Evolutionary conservation across 345 rosid species (phyloP).

Genomic region (Arabis hirsuta): DNA sequence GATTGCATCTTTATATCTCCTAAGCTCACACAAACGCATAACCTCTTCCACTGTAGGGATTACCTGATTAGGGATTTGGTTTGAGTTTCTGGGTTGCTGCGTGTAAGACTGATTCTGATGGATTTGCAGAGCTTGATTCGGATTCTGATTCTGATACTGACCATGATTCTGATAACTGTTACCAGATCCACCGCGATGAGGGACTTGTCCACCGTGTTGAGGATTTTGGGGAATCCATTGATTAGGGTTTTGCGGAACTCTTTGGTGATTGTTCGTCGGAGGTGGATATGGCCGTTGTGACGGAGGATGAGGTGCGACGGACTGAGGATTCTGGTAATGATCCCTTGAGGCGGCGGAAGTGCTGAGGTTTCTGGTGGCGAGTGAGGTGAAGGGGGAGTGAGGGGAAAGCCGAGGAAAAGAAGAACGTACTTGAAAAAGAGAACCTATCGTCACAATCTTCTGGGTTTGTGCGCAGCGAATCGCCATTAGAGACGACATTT

Average conservation of each 20-base stretch:
- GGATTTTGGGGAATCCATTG: conserved; percentile 45
- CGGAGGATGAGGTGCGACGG: conserved; percentile 34
- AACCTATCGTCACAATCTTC: conserved; percentile 27
- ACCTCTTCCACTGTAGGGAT: conserved; percentile 50
- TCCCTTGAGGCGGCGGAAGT: conserved; percentile 51
- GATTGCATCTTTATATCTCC: conserved; percentile 65
- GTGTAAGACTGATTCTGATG: no score
- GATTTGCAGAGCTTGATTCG: background rate
- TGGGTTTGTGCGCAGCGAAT: conserved; percentile 46
- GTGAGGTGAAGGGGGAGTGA: conserved; percentile 30
- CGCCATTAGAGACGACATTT: conserved; percentile 62
- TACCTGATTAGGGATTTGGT: conserved; percentile 48
- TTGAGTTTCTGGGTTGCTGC: conserved; percentile 46
- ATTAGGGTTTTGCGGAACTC: conserved; percentile 42
- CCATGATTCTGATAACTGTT: conserved; percentile 35
- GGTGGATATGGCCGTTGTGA: conserved; percentile 34
- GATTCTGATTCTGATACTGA: conserved; percentile 33
- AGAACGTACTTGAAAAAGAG: no score
- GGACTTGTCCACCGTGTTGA: conserved; percentile 33
- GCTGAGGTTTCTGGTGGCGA: conserved; percentile 45
- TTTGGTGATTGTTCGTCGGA: conserved; percentile 41
- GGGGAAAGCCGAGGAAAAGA: conserved; percentile 29
- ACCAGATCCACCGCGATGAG: conserved; percentile 41
- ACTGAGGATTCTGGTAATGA: conserved; percentile 39
- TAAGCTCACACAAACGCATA: conserved; percentile 51